Base-by-base conservation (phyloP, 306 rosid genomes). In the Dryas octopetala region DNA sequence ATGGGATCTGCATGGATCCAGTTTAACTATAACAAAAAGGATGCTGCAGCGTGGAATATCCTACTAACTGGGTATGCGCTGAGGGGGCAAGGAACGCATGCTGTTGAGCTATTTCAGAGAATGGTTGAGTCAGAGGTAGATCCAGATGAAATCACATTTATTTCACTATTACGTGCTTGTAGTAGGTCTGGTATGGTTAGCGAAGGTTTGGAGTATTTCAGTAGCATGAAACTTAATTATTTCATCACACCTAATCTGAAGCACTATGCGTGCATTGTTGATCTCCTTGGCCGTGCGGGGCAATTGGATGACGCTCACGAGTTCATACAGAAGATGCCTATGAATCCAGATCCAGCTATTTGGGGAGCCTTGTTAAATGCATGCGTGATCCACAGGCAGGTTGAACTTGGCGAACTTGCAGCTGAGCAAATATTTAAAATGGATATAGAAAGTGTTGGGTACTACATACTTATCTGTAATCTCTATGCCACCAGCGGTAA, bases 351-450 rank as follows among this genome's bases (percentile, higher is more conserved):
- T 66, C 81, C 94, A 9, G 91, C 97, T 70, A 83, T 94, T 79
- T 94, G 98, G 96, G 98, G 97, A 71, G 98, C 96, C 69, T 85
- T 94, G 67, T 70, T 94, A 75, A 94, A 91, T 74, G 94, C 94
- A 5, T 94, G 97, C 74, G 83, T 91, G 88, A 85, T 91, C 68
- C 96, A 91, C 81, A 82, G 55, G 71, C 40, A 65, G 74, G 86
- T 90, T 66, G 94, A 91, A 70, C 96, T 94, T 47, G 97, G 98
- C 52, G 91, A 91, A 83, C 87, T 89, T 58, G 98, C 96, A 8
- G 96, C 93, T 17, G 66, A 78, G 53, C 74, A 78, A 58, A 87
- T 94, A 51, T 91, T 94, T 65, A 88, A 74, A 68, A 80, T 77
- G 66, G 96, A 90, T 62, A 74, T 83, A 13, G 73, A 70, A 46